Evolutionary conservation across 345 rosid genomes (phyloP).

Genomic region (Boechera stricta): DNA sequence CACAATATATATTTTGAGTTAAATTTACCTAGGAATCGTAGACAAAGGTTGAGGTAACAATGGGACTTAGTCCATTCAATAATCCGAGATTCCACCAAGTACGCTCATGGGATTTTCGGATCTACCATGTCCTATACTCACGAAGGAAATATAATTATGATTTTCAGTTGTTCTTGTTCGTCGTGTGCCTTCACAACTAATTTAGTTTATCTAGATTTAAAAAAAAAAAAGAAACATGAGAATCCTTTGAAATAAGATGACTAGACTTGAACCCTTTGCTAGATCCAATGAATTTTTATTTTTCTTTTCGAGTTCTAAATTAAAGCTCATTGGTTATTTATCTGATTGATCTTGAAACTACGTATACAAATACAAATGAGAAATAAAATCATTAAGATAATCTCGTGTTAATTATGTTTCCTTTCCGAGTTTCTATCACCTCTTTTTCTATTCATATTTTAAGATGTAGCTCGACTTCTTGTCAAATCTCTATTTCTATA

Average conservation of each 20-base stretch:
- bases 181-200: too few species aligned
- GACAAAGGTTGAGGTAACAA: too few species aligned
- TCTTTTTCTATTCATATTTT: neutral
- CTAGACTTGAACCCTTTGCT: conserved; percentile 40
- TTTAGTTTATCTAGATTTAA: too few species aligned
- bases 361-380: neutral
- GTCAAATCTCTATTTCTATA: neutral
- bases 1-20: too few species aligned
- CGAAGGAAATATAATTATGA: too few species aligned
- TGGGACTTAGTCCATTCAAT: too few species aligned
- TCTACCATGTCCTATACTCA: too few species aligned
- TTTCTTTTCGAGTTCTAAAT: neutral
- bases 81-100: too few species aligned
- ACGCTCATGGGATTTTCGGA: too few species aligned
- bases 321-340: neutral
- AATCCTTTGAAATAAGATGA: conserved; percentile 56
- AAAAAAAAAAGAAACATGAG: conserved; percentile 9
- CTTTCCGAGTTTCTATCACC: neutral
- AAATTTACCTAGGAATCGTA: too few species aligned
- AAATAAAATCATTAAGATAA: neutral
- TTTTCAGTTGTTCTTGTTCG: too few species aligned
- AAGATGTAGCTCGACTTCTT: neutral
- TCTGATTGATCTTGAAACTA: neutral
- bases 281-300: conserved; percentile 53
- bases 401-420: neutral